Conservation (phyloP, 768 basidiomycete genomes). For the Imleria badia region DNA sequence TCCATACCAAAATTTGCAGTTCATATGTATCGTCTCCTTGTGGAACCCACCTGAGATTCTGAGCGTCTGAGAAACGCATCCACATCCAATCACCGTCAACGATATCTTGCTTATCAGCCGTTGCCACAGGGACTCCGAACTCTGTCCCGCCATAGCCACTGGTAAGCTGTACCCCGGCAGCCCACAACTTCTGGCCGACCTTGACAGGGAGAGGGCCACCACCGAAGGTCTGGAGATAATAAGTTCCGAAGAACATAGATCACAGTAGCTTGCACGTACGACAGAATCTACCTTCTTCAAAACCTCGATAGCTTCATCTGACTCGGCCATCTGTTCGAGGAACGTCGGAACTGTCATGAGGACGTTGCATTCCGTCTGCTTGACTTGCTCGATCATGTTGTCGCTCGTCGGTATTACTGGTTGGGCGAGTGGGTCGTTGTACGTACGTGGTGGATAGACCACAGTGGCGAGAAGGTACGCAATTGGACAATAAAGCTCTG, state of each 20-base stretch:
- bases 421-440: conserved; percentile 15
- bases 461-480: conserved; percentile 13
- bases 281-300: conserved; percentile 29
- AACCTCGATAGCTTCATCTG: conserved; percentile 21
- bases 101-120: conserved; percentile 1
- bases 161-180: conserved; percentile 33
- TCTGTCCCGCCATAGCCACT: conserved; percentile 40
- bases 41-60: conserved; percentile 30
- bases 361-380: conserved; percentile 27
- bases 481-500: conserved; percentile 22
- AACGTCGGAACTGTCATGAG: conserved; percentile 40
- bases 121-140: conserved; percentile 12
- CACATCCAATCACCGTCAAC: conserved; percentile 37
- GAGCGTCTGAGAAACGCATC: conserved; percentile 26
- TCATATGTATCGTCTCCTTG: conserved; percentile 38
- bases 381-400: conserved; percentile 38
- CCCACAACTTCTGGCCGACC: conserved; percentile 34
- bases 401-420: conserved; percentile 41
- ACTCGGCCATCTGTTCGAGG: conserved; percentile 37
- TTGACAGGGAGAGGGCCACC: conserved; percentile 40
- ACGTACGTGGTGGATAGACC: conserved; percentile 30
- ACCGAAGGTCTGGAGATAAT: conserved; percentile 30
- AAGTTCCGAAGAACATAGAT: background rate
- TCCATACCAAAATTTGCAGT: conserved; percentile 37
- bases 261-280: conserved; percentile 20